Base-by-base conservation (phyloP, 2,329 filamentous ascomycete species). In the Lachnellula hyalina region DNA sequence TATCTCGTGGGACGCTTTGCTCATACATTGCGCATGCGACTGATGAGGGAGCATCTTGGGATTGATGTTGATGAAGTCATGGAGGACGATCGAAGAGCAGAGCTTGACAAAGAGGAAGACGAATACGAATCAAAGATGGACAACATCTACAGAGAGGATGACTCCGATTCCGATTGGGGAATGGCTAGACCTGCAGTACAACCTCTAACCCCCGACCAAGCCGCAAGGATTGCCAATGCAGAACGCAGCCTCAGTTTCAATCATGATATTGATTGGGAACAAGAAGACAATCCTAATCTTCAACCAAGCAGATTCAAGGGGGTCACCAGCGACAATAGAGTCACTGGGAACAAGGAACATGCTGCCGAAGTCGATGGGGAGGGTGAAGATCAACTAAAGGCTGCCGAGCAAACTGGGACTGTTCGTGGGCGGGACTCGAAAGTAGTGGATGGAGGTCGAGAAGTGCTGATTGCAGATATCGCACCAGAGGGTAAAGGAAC, bases 21-120 rank as follows among this genome's bases (percentile, higher is more conserved):
- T 5, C 92, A 97, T 70, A 94, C 90, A 0, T 80, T 99, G 51
- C 90, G 94, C 32, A 85, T 96, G 76, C 87, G 94, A 25, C 77
- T 97, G 48, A 97, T 97, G 94, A 83, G 93, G 59, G 94, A 99
- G 72, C 94, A 99, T 74, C 77, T 99, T 32, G 94, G 94, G n/a
- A 77, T 97, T 40, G 92, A 97, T 67, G 90, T 96, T 4, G 94
- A 99, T 70, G 89, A 90, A 66, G 86, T 96, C 56, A 83, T 89
- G 67, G 90, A 94, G 67, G 84, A 93, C 58, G 86, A 91, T 62
- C 80, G 86, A 49, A 79, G 83, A 62, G 82, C 82, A 28, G 86
- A 91, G 64, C 71, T 83, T 48, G 84, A 87, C 62, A 75, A 78
- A 57, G 64, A 68, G 45, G 70, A 78, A 49, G 71, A 74, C 28